These are phyloP conservation scores for Exophiala sp. DNA, from an alignment of 2,329 filamentous ascomycete species.

Conservation along the genomic window DNA sequence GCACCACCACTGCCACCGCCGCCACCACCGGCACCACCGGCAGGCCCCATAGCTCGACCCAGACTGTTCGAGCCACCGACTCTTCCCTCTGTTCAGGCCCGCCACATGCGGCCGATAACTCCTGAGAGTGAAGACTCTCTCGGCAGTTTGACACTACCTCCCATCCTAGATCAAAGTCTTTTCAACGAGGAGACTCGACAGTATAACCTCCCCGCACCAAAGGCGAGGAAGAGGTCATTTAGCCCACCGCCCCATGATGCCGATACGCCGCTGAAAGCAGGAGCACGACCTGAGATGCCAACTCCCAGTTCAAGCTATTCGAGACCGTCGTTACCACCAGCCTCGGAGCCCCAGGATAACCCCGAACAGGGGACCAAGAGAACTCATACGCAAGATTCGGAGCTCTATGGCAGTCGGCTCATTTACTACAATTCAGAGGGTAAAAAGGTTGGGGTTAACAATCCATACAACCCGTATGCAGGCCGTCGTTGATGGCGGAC, in stretches of 20 bases:
- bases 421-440: conserved; percentile 9
- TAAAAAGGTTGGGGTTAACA: neutral
- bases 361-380: too few relatives aligned
- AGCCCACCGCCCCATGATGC: conserved; percentile 7
- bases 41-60: conserved; percentile 5
- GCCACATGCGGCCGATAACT: conserved; percentile 1
- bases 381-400: conserved; percentile 3
- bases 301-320: neutral
- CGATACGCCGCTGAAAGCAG: conserved; percentile 15
- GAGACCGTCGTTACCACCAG: neutral
- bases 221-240: conserved; percentile 14
- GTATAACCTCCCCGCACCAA: conserved; percentile 11
- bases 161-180: neutral
- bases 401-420: neutral
- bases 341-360: too few relatives aligned
- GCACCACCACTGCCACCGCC: too few relatives aligned
- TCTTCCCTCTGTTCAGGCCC: neutral
- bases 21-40: too few relatives aligned
- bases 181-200: conserved; percentile 1
- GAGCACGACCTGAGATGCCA: conserved; percentile 10
- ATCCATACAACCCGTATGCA: neutral
- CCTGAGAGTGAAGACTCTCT: conserved; percentile 2
- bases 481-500: neutral
- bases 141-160: neutral
- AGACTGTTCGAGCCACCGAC: neutral